Base-by-base conservation (phyloP, 2,329 filamentous ascomycete genomes). In the Diaporthe vaccinii region DNA sequence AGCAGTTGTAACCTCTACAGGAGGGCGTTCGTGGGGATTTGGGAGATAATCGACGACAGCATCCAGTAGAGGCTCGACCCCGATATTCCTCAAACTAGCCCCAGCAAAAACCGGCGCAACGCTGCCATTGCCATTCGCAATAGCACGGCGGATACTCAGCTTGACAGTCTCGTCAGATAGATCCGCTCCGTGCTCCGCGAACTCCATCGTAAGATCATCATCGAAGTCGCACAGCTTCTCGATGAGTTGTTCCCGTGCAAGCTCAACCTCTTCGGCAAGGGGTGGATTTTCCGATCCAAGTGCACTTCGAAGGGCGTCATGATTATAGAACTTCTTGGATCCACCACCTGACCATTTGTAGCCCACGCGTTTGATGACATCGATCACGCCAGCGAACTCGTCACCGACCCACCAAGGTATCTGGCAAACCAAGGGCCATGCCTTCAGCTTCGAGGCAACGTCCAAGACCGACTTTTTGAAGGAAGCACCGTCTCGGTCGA, bases 371-470 rank as follows among this genome's bases (percentile, higher is more conserved):
- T 93, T 91, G 72, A 98, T 89, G 53, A 94, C 91, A 85, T 99
- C 96, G 53, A 95, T 94, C 36, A 98, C 91, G 36, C 97, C 97
- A 34, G 92, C 90, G 79, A 98, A 93, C 8, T 90, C 89, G 10
- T 95, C 94, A 75, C 93, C 93, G 7, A 94, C 91, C 91, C 96
- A 98, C 95, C 96, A 98, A 0, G 97, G 97, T 77, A 98, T 96
- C 80, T 98, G 96, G 80, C 96, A 98, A 12, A 98, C 92, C 20
- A 97, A 92, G 3, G 97, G 97, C 93, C 94, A 98, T 1, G 93
- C 94, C 75, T 92, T 91, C 28, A 99, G 87, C 72, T 95, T 91
- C 0, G 92, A 88, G 3, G 94, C 96, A 41, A 98, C 93, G 80
- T 98, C 96, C 75, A 93, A 93, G 0, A 98, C 93, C 0, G 96